Conservation (phyloP, 495 filamentous ascomycete genomes). For the Trichoderma gamsii region DNA sequence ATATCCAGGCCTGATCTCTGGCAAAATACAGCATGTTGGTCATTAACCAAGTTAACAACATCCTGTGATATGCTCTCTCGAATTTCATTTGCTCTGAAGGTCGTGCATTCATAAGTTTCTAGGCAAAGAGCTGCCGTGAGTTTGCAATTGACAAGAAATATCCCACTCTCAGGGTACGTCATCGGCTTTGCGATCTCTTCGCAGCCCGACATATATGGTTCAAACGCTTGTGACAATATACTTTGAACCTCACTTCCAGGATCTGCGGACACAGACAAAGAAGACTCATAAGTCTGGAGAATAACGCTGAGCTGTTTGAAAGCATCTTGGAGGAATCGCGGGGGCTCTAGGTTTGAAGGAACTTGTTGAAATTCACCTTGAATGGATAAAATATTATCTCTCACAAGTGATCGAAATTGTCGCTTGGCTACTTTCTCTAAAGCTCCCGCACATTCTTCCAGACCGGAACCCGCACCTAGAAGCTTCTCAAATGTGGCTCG, state of each 20-base stretch:
- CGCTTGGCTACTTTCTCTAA: constrained; percentile 72
- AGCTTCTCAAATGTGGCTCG: constrained; percentile 74
- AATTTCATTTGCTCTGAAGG: constrained; percentile 37
- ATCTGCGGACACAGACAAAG: constrained; percentile 51
- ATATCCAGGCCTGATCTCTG: constrained; percentile 63
- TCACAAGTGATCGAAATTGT: constrained; percentile 75
- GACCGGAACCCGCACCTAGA: constrained; percentile 59
- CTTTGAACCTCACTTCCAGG: constrained; percentile 65
- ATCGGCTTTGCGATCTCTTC: constrained; percentile 61
- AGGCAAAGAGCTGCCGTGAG: constrained; percentile 50
- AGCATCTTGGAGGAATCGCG: constrained; percentile 77
- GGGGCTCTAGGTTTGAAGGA: constrained; percentile 65
- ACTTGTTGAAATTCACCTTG: constrained; percentile 62
- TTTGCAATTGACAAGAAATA: constrained; percentile 81
- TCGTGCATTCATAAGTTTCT: constrained; percentile 51
- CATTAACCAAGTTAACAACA: constrained; percentile 44
- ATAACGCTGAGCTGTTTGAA: constrained; percentile 64
- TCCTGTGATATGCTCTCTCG: constrained; percentile 40
- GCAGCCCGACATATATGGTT: constrained; percentile 75
- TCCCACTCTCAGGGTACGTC: constrained; percentile 49
- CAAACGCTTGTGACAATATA: constrained; percentile 74
- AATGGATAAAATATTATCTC: constrained; percentile 66
- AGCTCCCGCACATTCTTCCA: constrained; percentile 59
- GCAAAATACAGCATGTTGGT: constrained; percentile 64
- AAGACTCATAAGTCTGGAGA: constrained; percentile 81